phyloP scores from a whole-genome alignment of 2,329 filamentous ascomycete species.

The Colletotrichum eleusines region DNA sequence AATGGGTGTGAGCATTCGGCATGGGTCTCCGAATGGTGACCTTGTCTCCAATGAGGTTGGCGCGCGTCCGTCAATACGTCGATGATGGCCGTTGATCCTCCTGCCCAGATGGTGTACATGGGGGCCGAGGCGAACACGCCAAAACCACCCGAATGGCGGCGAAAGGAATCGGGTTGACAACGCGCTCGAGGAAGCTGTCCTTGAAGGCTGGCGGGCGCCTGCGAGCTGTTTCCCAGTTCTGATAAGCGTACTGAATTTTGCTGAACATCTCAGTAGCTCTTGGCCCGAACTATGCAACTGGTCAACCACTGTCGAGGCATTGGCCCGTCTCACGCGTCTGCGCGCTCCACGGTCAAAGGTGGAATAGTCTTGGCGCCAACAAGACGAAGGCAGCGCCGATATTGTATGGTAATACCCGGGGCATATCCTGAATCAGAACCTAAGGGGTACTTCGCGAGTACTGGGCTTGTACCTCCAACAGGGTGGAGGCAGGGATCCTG shows the following conservation, averaged over 20 bases:
- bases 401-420: conserved; percentile 15
- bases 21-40: conserved; percentile 24
- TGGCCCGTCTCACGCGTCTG: conserved; percentile 13
- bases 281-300: not conserved
- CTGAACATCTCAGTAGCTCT: conserved; percentile 12
- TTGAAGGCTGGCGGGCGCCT: not conserved
- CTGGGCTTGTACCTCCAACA: conserved; percentile 23
- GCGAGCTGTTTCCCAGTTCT: not conserved
- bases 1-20: conserved; percentile 32
- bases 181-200: not conserved
- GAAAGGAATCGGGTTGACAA: conserved; percentile 2
- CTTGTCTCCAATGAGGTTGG: conserved; percentile 12
- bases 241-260: conserved; percentile 5
- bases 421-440: conserved; percentile 18
- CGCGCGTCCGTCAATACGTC: not conserved
- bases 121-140: conserved; percentile 3
- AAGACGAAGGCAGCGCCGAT: conserved; percentile 13
- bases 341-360: conserved; percentile 10
- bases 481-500: conserved; percentile 27
- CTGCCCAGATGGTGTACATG: conserved; percentile 9
- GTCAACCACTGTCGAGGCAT: conserved; percentile 11
- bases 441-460: conserved; percentile 27
- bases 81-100: conserved; percentile 10
- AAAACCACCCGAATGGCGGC: not conserved
- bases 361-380: conserved; percentile 21